Evolutionary conservation across 1,284 basidiomycete species (phyloP).

Genomic region (Ganoderma resinaceum): DNA sequence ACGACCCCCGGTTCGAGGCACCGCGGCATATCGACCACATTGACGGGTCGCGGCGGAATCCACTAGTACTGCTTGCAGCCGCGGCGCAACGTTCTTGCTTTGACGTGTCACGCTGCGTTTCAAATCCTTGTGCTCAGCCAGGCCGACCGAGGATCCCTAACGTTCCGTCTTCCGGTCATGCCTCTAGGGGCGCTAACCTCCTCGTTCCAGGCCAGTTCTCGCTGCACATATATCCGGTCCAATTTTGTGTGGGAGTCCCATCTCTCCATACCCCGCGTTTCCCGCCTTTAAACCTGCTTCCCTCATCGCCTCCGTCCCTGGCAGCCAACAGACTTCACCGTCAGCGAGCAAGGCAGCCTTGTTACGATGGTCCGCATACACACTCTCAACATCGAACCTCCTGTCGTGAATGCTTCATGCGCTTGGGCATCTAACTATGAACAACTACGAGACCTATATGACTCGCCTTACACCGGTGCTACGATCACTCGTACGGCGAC

Average conservation of each 20-base stretch:
- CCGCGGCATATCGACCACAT: background rate
- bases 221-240: constrained; percentile 21
- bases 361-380: constrained; percentile 56
- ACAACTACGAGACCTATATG: constrained; percentile 70
- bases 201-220: constrained; percentile 27
- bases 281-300: constrained; percentile 13
- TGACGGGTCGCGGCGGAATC: background rate
- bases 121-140: constrained; percentile 4
- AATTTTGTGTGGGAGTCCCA: constrained; percentile 3
- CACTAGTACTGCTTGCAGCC: background rate
- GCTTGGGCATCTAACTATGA: constrained; percentile 75
- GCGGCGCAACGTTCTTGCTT: background rate
- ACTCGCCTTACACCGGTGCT: constrained; percentile 72
- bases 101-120: background rate
- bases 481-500: constrained; percentile 81
- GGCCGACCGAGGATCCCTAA: constrained; percentile 7
- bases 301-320: background rate
- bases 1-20: background rate
- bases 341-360: background rate
- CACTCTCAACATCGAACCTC: constrained; percentile 57
- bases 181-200: constrained; percentile 17
- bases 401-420: constrained; percentile 78
- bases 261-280: constrained; percentile 6
- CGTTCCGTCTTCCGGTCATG: background rate
- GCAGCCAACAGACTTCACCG: background rate